phyloP scores from a whole-genome alignment of 352 stramenopile genomes.

The Phytopythium litorale region DNA sequence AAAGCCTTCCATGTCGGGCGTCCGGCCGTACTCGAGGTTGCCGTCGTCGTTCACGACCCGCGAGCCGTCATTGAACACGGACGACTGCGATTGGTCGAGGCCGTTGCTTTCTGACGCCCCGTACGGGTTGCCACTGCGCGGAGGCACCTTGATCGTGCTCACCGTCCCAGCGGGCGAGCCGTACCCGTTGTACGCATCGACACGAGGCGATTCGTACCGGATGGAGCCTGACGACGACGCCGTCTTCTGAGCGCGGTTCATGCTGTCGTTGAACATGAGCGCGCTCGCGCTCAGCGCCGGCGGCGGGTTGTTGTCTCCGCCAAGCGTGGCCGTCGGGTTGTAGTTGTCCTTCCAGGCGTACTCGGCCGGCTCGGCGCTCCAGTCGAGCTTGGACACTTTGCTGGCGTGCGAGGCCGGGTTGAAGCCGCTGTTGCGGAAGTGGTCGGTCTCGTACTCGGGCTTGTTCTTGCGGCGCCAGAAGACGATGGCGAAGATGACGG shows the following conservation, averaged over 20 bases:
- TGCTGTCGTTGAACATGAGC: conserved; percentile 56
- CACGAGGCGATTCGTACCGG: conserved; percentile 12
- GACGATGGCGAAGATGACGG: conserved; percentile 46
- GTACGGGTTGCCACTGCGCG: conserved; percentile 22
- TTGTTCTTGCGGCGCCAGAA: conserved; percentile 52
- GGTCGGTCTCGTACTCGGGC: conserved; percentile 35
- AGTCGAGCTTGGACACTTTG: conserved; percentile 60
- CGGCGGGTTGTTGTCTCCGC: conserved; percentile 33
- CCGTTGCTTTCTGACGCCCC: conserved; percentile 7
- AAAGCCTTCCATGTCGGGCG: conserved; percentile 39
- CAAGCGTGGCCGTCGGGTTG: conserved; percentile 15
- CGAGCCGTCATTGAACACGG: conserved; percentile 30
- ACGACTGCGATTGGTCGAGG: conserved; percentile 25
- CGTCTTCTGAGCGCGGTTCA: conserved; percentile 55
- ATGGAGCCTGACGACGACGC: conserved; percentile 59
- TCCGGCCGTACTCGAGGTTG: conserved; percentile 38
- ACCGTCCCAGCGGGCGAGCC: conserved; percentile 17
- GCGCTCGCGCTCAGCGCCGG: conserved; percentile 57
- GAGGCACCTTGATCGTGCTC: conserved; percentile 15
- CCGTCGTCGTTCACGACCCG: conserved; percentile 30
- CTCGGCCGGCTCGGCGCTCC: conserved; percentile 45
- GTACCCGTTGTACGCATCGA: conserved; percentile 32
- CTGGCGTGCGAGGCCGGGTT: conserved; percentile 39
- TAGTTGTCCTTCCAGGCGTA: conserved; percentile 49
- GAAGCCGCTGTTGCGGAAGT: conserved; percentile 59